Base-by-base conservation (phyloP, 352 stramenopile genomes). In the Bremia lactucae region DNA sequence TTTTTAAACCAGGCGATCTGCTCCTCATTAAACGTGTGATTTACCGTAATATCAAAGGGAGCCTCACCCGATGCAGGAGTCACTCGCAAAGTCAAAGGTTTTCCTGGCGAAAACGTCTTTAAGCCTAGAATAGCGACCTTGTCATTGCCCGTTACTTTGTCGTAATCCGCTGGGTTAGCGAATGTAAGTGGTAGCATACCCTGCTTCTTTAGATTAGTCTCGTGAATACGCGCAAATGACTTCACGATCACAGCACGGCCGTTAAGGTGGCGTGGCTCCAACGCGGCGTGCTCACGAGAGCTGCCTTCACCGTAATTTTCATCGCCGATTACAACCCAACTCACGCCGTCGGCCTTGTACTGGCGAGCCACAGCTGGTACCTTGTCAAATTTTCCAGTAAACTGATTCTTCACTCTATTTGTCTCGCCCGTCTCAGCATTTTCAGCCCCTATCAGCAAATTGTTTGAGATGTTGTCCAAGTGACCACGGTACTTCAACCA, bases 201-300 rank as follows among this genome's bases (percentile, higher is more conserved):
- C 67, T 96, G 87, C 81, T 96, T 96, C 83, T 96, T 96, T 59
- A 96, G 62, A 72, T 96, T 96, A 22, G 87, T 96, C 71, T 96
- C 87, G 74, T 96, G 87, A 57, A 96, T 96, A 65, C 87, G 83
- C 29, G 87, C 87, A 56, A 96, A 96, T 63, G 80, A 95, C 71
- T 95, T 95, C 25, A 94, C 80, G 31, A 96, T 91, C 31, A 96
- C 83, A 43, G 87, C 87, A 41, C 79, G 68, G 49, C 84, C 87
- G 33, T 86, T 86, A 37, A 96, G 72, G 68, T 95, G 84, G 41
- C 87, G 83, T 19, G 87, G 87, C 62, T 96, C 85, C 16, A 96
- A 60, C 40, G 87, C 87, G 9, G 87, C 87, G 65, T 96, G 87
- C 64, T 96, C 87, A 45, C 87, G 81, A 42, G 84, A 96, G 43